Evolutionary conservation across 495 filamentous ascomycete species (phyloP), one percentile per base, ranked within the genome.

Genomic region (Penicillium angulare): DNA sequence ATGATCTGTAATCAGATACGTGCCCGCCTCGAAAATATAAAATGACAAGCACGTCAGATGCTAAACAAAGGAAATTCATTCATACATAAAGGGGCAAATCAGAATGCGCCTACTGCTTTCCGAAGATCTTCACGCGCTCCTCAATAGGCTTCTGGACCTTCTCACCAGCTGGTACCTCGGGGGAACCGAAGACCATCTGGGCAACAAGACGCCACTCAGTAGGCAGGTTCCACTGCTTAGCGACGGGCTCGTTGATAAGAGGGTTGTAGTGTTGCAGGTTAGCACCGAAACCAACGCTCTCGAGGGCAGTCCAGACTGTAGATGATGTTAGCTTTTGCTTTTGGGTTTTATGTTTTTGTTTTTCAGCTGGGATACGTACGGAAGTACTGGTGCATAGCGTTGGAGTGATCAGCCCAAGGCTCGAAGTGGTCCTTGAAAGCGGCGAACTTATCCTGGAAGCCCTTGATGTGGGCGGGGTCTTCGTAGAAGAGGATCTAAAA

Each of bases 201-300:
- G 77, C 69, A 49, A 72, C 65, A 17, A 79, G 59, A 5, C 58
- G 59, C 76, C 77, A 82, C 4, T 71, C 69, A 13, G 36, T 52
- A 15, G 79, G 79, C 35, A 82, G 58, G 41, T 66, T 59, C 63
- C 69, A 80, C 47, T 70, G 61, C 40, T 74, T 68, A 21, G 69
- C 57, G 13, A 80, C 63, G 9, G 57, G 61, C 8, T 60, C 57
- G 53, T 80, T 73, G 55, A 81, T 74, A 5, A 78, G 59, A 1
- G 75, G 74, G 55, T 79, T 80, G 52, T 79, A 80, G 63, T 82
- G 79, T 66, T 82, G 79, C 40, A 82, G 64, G 59, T 80, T 81
- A 31, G 67, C 72, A 33, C 78, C 79, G 48, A 82, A 71, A 15
- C 79, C 79, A 22, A 78, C 72, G 7, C 68, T 50, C 35, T 76